Conservation (phyloP, 257 asterid species). For the Capsicum chinense region DNA sequence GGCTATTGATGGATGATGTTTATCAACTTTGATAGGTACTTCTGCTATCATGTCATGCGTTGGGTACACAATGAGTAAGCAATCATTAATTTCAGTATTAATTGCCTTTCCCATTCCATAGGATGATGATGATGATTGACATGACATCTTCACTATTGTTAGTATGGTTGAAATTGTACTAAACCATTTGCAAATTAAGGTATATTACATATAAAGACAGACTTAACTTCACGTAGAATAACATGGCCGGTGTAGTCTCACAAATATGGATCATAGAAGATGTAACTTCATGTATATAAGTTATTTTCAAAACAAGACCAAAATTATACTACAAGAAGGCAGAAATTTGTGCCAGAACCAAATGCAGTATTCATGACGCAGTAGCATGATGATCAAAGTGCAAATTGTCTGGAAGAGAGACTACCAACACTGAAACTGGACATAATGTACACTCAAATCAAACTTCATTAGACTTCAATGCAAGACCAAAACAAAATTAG, state of each 20-base stretch:
- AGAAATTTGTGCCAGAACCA: not conserved
- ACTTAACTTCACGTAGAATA: not conserved
- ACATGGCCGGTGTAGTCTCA: too few relatives aligned
- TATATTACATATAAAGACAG: not conserved
- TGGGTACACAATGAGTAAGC: not conserved
- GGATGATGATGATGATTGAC: not conserved
- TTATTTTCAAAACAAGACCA: not conserved
- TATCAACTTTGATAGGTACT: not conserved
- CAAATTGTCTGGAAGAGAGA: not conserved
- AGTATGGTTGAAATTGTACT: not conserved
- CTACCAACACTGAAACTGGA: not conserved
- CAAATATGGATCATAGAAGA: too few relatives aligned
- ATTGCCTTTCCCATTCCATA: not conserved
- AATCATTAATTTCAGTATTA: slow-evolving; percentile 18
- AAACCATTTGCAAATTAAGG: not conserved
- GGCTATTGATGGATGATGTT: not conserved
- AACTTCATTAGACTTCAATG: not conserved
- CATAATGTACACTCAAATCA: not conserved
- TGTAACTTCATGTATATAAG: too few relatives aligned
- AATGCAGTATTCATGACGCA: not conserved
- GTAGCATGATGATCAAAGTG: not conserved
- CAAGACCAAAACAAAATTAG: slow-evolving; percentile 14
- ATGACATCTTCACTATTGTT: not conserved
- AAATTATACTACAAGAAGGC: not conserved
- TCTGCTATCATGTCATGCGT: not conserved